These are phyloP conservation scores for Exophiala calicioides DNA, from an alignment of 2,329 filamentous ascomycete genomes.

Conservation along the genomic window DNA sequence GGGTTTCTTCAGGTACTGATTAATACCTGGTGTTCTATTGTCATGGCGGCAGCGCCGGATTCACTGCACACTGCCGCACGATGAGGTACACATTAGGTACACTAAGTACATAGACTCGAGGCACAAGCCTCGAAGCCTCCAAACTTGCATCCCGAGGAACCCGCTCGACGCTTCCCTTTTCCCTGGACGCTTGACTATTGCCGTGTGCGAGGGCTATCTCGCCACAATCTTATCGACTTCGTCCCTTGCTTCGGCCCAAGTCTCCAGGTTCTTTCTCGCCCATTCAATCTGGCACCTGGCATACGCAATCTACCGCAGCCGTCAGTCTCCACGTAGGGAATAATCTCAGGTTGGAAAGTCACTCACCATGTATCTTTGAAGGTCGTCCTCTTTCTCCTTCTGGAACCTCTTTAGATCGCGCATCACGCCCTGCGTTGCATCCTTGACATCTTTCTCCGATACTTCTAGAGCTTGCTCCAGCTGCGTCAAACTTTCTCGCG, in stretches of 20 bases:
- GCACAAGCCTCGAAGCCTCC: too few species aligned
- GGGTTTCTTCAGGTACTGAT: too few species aligned
- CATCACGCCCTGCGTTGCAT: conserved; percentile 84
- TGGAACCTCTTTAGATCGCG: conserved; percentile 93
- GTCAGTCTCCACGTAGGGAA: too few species aligned
- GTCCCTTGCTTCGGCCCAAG: conserved; percentile 85
- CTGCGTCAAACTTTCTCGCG: conserved; percentile 76
- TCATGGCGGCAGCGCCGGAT: too few species aligned
- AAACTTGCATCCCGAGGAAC: too few species aligned
- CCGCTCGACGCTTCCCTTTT: too few species aligned
- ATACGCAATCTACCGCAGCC: conserved; percentile 70
- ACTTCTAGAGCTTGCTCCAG: conserved; percentile 88
- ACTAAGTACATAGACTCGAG: too few species aligned
- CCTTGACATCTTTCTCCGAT: conserved; percentile 86
- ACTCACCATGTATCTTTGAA: conserved; percentile 92
- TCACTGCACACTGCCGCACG: too few species aligned
- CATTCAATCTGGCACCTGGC: conserved; percentile 91
- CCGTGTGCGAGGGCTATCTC: conserved; percentile 9
- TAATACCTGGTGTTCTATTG: too few species aligned
- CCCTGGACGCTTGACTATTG: background rate
- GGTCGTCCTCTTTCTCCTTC: conserved; percentile 89
- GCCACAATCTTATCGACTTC: conserved; percentile 82
- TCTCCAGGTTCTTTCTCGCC: conserved; percentile 86
- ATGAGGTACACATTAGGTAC: too few species aligned
- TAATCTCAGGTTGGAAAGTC: too few species aligned